These are phyloP conservation scores for Dichotomopilus funicola DNA, from an alignment of 2,329 filamentous ascomycete species.

Conservation along the genomic window DNA sequence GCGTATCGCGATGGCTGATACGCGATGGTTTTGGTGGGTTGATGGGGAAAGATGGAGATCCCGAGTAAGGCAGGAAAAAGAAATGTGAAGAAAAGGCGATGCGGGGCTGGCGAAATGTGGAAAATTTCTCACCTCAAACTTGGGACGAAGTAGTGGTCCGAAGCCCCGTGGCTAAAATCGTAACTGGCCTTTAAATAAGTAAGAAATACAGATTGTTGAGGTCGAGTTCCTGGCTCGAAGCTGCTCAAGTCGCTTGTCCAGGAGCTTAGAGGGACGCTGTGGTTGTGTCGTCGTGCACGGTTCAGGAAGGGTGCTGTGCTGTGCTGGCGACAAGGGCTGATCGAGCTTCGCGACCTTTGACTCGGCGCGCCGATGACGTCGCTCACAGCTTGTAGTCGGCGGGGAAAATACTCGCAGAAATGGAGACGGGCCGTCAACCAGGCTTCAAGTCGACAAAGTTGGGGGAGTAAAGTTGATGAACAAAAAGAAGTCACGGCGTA, in stretches of 20 bases:
- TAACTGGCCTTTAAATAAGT: not conserved
- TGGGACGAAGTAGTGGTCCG: not conserved
- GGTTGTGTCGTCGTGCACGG: slow-evolving; percentile 20
- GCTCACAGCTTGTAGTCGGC: not conserved
- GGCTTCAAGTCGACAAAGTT: not conserved
- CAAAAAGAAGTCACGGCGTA: not conserved
- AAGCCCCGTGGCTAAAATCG: not conserved
- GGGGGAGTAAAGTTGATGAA: not conserved
- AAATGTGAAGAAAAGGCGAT: slow-evolving; percentile 5
- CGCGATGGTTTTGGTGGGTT: not conserved
- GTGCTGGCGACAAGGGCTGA: not conserved
- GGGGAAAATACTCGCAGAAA: not conserved
- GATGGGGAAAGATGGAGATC: not conserved
- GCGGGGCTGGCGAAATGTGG: slow-evolving; percentile 12
- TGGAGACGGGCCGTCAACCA: not conserved
- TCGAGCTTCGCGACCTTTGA: not conserved
- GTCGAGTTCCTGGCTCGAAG: not conserved
- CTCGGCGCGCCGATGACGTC: slow-evolving; percentile 4
- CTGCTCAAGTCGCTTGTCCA: not conserved
- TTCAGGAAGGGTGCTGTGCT: slow-evolving; percentile 18
- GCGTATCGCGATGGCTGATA: slow-evolving; percentile 4
- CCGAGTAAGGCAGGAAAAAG: slow-evolving; percentile 7
- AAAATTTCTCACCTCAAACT: slow-evolving; percentile 18
- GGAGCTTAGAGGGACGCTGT: not conserved
- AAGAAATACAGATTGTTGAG: not conserved